phyloP scores from a whole-genome alignment of 1,139 yeast species.

The Geotrichum klebahnii region DNA sequence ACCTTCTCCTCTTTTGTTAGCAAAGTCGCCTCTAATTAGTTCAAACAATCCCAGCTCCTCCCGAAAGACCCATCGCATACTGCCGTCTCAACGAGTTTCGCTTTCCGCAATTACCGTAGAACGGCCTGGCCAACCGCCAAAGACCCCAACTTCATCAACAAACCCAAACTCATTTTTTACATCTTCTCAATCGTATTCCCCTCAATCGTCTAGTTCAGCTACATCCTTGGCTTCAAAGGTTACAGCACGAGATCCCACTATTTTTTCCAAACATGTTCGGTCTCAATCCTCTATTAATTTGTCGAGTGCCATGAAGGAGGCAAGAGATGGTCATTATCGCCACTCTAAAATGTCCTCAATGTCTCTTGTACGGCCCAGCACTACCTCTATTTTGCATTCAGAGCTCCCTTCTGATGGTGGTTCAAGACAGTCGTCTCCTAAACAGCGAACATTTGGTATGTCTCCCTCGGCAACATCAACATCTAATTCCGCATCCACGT shows the following conservation, averaged over 20 bases:
- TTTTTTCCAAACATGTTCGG: constrained; percentile 4
- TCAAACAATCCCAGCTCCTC: neutral
- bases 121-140: neutral
- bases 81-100: constrained; percentile 1
- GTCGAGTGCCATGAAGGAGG: constrained; percentile 18
- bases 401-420: neutral
- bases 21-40: constrained; percentile 6
- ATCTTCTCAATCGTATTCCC: neutral
- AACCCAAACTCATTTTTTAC: constrained; percentile 1
- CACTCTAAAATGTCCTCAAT: constrained; percentile 9
- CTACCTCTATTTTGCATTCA: neutral
- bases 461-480: no score
- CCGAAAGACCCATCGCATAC: neutral
- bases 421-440: neutral
- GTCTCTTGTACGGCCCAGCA: constrained; percentile 6
- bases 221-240: neutral
- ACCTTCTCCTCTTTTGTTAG: neutral
- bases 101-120: neutral
- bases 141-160: neutral
- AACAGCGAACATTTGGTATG: neutral
- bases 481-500: neutral
- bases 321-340: constrained; percentile 16
- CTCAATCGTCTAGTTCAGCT: neutral
- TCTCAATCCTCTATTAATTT: constrained; percentile 17
- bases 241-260: neutral